Base-by-base conservation (phyloP, 2,329 filamentous ascomycete genomes). In the Albophoma yamanashiensis region DNA sequence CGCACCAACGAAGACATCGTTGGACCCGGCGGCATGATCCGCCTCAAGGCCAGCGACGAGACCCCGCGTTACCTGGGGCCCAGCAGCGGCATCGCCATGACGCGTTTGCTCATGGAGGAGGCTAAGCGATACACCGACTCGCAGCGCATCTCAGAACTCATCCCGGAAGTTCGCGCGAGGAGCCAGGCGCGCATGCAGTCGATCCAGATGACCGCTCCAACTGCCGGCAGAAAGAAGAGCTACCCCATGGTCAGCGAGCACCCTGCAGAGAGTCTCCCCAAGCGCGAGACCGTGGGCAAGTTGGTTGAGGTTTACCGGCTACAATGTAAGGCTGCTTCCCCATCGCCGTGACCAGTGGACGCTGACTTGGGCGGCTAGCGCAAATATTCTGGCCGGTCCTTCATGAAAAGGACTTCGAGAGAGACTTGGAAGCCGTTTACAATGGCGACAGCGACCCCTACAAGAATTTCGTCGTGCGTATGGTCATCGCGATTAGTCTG, bases 31-130 rank as follows among this genome's bases (percentile, higher is more conserved):
- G 92, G 92, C 34, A 83, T 93, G 65, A 91, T 97, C 67, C 88
- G 88, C 52, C 84, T 97, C 58, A 87, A 89, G 68, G 90, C 93
- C 67, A 87, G 87, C 60, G 91, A 96, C 71, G 93, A 97, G 74
- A 87, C 84, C 1, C 87, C 90, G 20, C 89, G 93, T 63, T 97
- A 94, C 71, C 79, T 99, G 3, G 94, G 94, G 0, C 90, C 94
- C 3, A 96, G 92, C 56, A 97, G 93, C 72, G 94, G 93, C 62
- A 96, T 97, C 68, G 91, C 92, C 69, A 96, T 97, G 78, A 96
- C 92, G 15, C 86, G 93, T 38, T 81, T 97, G 66, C 87, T 99
- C 14, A 97, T 99, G 89, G 92, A 97, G 72, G 86, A 96, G 74
- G 93, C 93, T 58, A 97, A 96, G 76, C 88, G 92, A 64, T 96